Conservation (phyloP, 1,139 yeast species). For the Pichia sp. region DNA sequence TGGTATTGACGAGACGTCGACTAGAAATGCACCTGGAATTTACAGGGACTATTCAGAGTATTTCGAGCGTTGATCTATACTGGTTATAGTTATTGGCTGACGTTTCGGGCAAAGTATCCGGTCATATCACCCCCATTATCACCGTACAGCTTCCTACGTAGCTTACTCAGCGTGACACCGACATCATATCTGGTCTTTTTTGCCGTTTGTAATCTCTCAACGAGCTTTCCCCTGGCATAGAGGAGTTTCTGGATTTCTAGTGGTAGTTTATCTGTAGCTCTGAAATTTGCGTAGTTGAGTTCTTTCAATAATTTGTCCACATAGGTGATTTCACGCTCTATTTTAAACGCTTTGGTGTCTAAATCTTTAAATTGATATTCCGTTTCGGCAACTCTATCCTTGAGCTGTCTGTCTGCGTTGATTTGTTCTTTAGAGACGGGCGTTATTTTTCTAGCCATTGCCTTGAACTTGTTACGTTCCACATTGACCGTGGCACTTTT, state of each 20-base stretch:
- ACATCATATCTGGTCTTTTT: conserved; percentile 25
- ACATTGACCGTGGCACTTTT: not conserved
- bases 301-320: conserved; percentile 18
- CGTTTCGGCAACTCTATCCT: conserved; percentile 16
- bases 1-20: no score
- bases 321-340: conserved; percentile 26
- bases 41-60: conserved; percentile 4
- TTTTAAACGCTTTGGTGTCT: conserved; percentile 20
- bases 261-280: not conserved
- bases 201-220: conserved; percentile 22
- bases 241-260: conserved; percentile 22
- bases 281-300: conserved; percentile 9
- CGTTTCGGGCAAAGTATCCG: conserved; percentile 20
- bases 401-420: conserved; percentile 6
- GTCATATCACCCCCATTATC: conserved; percentile 25
- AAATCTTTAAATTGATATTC: conserved; percentile 16
- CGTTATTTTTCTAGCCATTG: conserved; percentile 12
- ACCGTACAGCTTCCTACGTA: conserved; percentile 24
- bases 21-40: not conserved
- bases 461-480: conserved; percentile 8
- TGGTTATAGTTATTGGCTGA: conserved; percentile 8
- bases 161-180: conserved; percentile 24
- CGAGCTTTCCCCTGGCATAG: conserved; percentile 24
- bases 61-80: no score
- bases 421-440: conserved; percentile 19